Base-by-base conservation (phyloP, 2,329 filamentous ascomycete species). In the Fusarium nematophilum region DNA sequence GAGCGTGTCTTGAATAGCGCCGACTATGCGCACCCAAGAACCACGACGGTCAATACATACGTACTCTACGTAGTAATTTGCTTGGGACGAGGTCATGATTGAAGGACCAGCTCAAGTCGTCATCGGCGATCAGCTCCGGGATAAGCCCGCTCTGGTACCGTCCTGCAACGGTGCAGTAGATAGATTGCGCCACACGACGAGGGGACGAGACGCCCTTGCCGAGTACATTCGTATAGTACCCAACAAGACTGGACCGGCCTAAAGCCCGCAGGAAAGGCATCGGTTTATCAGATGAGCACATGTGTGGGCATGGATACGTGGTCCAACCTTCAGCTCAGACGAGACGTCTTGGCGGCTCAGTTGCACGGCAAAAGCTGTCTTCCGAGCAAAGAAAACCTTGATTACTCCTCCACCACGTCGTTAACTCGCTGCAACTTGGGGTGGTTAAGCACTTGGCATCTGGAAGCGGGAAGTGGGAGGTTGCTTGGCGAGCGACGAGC, bases 401-500 rank as follows among this genome's bases (percentile, higher is more conserved):
- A 38, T 52, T 44, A 21, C 21, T 49, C 38, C 18, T 23, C 46
- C 33, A 49, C 51, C 48, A 44, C 39, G 49, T 64, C 51, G 59
- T 37, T 46, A 39, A 52, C 30, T 40, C 31, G 36, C 31, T 61
- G 18, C 34, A 34, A 34, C 27, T 21, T 23, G 34, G 43, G 42
- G 30, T 54, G 43, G n/a, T 44, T 26, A 17, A 39, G 10, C 9
- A 25, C 34, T 61, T 60, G 57, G 51, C 52, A 61, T 33, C 53
- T 57, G 43, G 23, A 49, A 48, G 59, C 46, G 59, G 55, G 53
- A 62, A 50, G 59, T 59, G 54, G 59, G 56, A 62, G 55, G 37
- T 15, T 55, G 42, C 50, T 60, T 60, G 50, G 38, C 54, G 39
- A 31, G 33, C 36, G 17, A 57, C n/a, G n/a, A n/a, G n/a, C 43